phyloP scores from a whole-genome alignment of 1,284 basidiomycete species.

The Tilletia horrida region DNA sequence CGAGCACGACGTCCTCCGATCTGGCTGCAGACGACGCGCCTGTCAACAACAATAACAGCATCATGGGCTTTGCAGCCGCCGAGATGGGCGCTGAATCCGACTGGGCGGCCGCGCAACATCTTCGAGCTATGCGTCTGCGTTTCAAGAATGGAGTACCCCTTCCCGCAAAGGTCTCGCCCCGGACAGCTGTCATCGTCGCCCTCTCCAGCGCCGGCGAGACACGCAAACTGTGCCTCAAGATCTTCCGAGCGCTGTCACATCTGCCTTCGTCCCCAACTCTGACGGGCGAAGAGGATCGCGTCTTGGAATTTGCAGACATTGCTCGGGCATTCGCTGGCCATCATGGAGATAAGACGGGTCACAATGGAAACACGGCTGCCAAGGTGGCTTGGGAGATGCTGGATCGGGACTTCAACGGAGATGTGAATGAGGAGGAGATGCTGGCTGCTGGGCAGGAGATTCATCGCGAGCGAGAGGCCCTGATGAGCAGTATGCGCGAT shows the following conservation, averaged over 20 bases:
- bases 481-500: conserved; percentile 84
- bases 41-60: conserved; percentile 37
- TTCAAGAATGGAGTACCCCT: conserved; percentile 60
- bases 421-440: conserved; percentile 70
- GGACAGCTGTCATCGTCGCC: conserved; percentile 71
- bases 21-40: too few species aligned
- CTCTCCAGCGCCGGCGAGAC: conserved; percentile 77
- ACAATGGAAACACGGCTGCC: conserved; percentile 19
- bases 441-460: conserved; percentile 74
- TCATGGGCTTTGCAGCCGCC: conserved; percentile 61
- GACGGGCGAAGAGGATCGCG: conserved; percentile 30
- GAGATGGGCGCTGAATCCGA: conserved; percentile 57
- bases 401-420: conserved; percentile 79
- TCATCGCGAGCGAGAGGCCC: conserved; percentile 77
- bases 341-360: too few species aligned
- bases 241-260: conserved; percentile 81
- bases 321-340: conserved; percentile 63
- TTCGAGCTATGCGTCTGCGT: background rate
- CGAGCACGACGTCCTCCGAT: too few species aligned
- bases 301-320: conserved; percentile 61
- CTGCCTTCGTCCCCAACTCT: conserved; percentile 56
- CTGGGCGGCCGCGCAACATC: background rate
- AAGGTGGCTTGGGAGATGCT: conserved; percentile 68
- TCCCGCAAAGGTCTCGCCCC: conserved; percentile 80
- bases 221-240: conserved; percentile 73